Base-by-base conservation (phyloP, 768 basidiomycete genomes). In the Tremella mesenterica region DNA sequence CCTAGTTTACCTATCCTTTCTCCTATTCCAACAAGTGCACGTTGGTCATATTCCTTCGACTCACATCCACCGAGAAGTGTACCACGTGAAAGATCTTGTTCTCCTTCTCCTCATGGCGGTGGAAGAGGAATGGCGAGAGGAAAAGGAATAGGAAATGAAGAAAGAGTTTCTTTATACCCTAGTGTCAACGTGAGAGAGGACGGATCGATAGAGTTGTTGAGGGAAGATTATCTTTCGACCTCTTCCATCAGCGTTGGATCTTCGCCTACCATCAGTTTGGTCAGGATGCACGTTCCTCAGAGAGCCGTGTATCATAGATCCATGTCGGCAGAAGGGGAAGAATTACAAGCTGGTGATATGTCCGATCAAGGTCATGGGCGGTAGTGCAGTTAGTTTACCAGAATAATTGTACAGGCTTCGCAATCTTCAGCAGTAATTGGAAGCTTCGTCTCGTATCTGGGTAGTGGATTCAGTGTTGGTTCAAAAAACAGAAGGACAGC, bases 301-400 rank as follows among this genome's bases (percentile, higher is more conserved):
- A 52, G 46, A 12, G 63, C 60, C 13, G 52, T 50, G 3, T 65
- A 53, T 30, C 58, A 65, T 47, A 57, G 52, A 36, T 59, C 60
- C 14, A 44, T 58, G 14, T 59, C 63, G 9, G 58, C 57, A 2
- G 63, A 65, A 44, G 64, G 60, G 2, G 64, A 62, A 26, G 56
- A 62, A 20, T 20, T 60, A 3, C 23, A n/a, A n/a, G 38, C n/a
- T 8, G 38, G n/a, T 5, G 38, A 49, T n/a, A 21, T 30, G 25
- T 41, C 38, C 4, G 38, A 41, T 23, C n/a, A 41, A 23, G 23
- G 38, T 16, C 38, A 41, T 23, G 23, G 38, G 38, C n/a, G 38
- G n/a, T 41, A 41, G n/a, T 41, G 38, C n/a, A 41, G 33, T 10
- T 10, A 18, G 33, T 21, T 3, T 29, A 54, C 48, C 38, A 45